Evolutionary conservation across 805 yeast species (phyloP).

Genomic region (Spencermartinsiella europaea): DNA sequence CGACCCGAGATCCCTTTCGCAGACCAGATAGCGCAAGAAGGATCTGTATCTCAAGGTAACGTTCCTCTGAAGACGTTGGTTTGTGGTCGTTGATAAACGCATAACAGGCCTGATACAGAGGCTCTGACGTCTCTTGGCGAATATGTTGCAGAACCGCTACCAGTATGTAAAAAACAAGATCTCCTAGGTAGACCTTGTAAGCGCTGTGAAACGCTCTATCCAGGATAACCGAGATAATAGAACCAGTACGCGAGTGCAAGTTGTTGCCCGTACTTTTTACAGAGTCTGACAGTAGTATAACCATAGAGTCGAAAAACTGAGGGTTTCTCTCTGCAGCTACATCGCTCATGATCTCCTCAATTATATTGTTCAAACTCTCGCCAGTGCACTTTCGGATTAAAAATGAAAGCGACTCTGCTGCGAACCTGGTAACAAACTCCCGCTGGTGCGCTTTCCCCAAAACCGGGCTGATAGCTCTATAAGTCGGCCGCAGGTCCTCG

Average conservation of each 20-base stretch:
- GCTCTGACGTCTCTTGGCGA: constrained; percentile 27
- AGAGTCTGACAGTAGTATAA: constrained; percentile 64
- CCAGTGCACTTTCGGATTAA: constrained; percentile 62
- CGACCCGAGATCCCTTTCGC: constrained; percentile 35
- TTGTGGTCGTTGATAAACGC: constrained; percentile 3
- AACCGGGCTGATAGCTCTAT: constrained; percentile 56
- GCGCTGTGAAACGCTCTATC: neutral
- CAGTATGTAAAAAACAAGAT: constrained; percentile 20
- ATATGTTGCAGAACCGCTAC: constrained; percentile 31
- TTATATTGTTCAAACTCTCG: constrained; percentile 42
- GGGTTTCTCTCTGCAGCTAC: constrained; percentile 34
- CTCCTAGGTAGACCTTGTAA: constrained; percentile 9
- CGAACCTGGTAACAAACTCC: constrained; percentile 63
- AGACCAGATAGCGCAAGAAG: constrained; percentile 30
- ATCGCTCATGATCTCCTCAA: constrained; percentile 36
- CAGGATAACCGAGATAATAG: constrained; percentile 37
- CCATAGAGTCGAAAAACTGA: constrained; percentile 53
- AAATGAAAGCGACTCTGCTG: constrained; percentile 88
- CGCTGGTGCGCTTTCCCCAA: constrained; percentile 53
- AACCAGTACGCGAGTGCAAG: constrained; percentile 65
- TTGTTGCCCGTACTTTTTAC: constrained; percentile 65
- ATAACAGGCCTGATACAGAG: constrained; percentile 18
- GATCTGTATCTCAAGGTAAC: constrained; percentile 4
- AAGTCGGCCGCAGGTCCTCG: constrained; percentile 64
- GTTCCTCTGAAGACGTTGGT: neutral